phyloP scores from a whole-genome alignment of 2,329 filamentous ascomycete species.

The Fusarium circinatum region DNA sequence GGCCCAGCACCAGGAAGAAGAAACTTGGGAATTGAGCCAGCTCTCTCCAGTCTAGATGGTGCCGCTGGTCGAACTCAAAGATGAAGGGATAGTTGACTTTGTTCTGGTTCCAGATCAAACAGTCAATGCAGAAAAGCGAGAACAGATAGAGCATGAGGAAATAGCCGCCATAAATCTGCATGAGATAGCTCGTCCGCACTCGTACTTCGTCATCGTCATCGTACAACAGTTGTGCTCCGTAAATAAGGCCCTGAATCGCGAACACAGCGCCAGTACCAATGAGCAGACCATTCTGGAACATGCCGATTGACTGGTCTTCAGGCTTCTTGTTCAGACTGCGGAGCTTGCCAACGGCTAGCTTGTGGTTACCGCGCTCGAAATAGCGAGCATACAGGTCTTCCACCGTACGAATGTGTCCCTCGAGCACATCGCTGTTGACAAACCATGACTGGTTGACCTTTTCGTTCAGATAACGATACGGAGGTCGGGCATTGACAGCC shows the following conservation, averaged over 20 bases:
- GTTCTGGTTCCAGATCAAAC: slow-evolving; percentile 81
- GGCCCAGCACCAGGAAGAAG: slow-evolving; percentile 79
- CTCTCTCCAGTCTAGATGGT: slow-evolving; percentile 90
- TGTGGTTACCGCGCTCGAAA: slow-evolving; percentile 93
- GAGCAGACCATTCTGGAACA: slow-evolving; percentile 72
- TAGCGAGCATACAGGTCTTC: slow-evolving; percentile 95
- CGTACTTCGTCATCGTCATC: slow-evolving; percentile 59
- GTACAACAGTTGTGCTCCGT: slow-evolving; percentile 65
- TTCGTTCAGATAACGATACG: slow-evolving; percentile 86
- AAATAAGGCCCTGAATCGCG: slow-evolving; percentile 71
- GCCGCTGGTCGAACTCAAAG: slow-evolving; percentile 92
- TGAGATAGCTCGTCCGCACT: slow-evolving; percentile 71
- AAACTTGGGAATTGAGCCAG: slow-evolving; percentile 87
- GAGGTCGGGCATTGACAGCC: slow-evolving; percentile 79
- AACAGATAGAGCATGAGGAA: slow-evolving; percentile 86
- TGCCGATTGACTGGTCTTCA: slow-evolving; percentile 64
- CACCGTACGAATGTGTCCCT: slow-evolving; percentile 80
- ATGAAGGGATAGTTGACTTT: slow-evolving; percentile 98
- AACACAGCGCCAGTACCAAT: slow-evolving; percentile 76
- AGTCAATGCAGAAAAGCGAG: slow-evolving; percentile 85
- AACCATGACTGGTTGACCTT: slow-evolving; percentile 93
- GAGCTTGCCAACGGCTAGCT: slow-evolving; percentile 88
- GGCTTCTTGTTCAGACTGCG: slow-evolving; percentile 74
- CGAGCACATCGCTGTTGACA: slow-evolving; percentile 86
- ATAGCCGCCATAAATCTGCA: slow-evolving; percentile 94